Conservation (phyloP, 2,329 filamentous ascomycete genomes). For the Calonectria ilicicola region DNA sequence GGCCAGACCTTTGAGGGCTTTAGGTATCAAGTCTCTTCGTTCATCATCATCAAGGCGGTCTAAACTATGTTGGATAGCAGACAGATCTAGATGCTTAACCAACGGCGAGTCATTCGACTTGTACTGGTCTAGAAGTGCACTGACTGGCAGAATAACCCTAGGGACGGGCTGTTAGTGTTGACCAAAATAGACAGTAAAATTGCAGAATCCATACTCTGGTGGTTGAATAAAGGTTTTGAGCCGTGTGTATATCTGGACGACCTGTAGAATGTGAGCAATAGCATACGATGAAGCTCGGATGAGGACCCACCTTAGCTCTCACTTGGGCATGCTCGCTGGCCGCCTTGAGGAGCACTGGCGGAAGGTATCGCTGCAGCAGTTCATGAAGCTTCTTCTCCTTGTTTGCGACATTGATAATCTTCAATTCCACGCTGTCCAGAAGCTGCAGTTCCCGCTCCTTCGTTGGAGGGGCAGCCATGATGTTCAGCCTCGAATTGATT, state of each 20-base stretch:
- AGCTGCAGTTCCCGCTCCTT: constrained; percentile 84
- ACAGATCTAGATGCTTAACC: constrained; percentile 88
- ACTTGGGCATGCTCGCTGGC: constrained; percentile 84
- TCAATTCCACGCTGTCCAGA: constrained; percentile 86
- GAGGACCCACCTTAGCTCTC: constrained; percentile 74
- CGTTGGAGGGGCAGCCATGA: constrained; percentile 53
- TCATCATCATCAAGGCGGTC: constrained; percentile 66
- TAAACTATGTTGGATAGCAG: constrained; percentile 88
- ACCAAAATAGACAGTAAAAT: background rate
- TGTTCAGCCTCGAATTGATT: constrained; percentile 4
- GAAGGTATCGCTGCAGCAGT: constrained; percentile 81
- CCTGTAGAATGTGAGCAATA: constrained; percentile 46
- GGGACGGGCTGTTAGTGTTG: constrained; percentile 17
- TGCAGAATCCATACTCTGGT: constrained; percentile 54
- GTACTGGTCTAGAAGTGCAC: constrained; percentile 89
- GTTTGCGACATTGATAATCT: constrained; percentile 82
- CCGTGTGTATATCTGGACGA: constrained; percentile 63
- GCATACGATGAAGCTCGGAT: background rate
- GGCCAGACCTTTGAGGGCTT: constrained; percentile 48
- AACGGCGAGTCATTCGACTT: constrained; percentile 79
- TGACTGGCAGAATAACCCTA: constrained; percentile 83
- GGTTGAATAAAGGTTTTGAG: constrained; percentile 67
- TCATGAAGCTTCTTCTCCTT: constrained; percentile 86
- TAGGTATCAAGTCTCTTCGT: constrained; percentile 78
- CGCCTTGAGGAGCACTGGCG: constrained; percentile 87